phyloP scores from a whole-genome alignment of 768 basidiomycete genomes.

The Chiua virens region DNA sequence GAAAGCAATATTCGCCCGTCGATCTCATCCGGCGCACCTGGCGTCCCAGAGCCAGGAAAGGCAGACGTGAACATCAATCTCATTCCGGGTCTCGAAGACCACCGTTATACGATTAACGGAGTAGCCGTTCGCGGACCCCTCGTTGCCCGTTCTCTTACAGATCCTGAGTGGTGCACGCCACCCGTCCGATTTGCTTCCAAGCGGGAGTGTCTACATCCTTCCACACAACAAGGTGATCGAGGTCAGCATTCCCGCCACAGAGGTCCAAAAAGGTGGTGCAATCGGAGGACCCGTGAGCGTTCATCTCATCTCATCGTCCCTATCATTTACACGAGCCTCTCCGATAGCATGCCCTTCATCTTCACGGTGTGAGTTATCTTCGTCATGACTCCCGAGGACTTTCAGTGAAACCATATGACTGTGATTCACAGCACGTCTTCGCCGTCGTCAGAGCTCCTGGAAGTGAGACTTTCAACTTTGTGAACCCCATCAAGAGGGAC shows the following conservation, averaged over 20 bases:
- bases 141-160: constrained; percentile 20
- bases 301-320: neutral
- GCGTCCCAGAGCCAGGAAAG: constrained; percentile 17
- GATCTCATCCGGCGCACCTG: constrained; percentile 21
- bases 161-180: constrained; percentile 21
- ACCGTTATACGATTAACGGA: constrained; percentile 9
- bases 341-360: constrained; percentile 21
- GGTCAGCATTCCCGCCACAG: constrained; percentile 16
- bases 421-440: constrained; percentile 37
- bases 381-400: neutral
- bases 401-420: neutral
- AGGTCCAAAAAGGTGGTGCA: constrained; percentile 13
- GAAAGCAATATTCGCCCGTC: constrained; percentile 22
- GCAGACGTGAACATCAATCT: constrained; percentile 29
- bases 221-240: constrained; percentile 16
- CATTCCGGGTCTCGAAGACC: neutral
- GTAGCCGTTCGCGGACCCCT: constrained; percentile 5
- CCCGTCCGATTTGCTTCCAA: constrained; percentile 13
- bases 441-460: constrained; percentile 43
- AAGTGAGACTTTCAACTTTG: constrained; percentile 38
- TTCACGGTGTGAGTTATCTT: constrained; percentile 17
- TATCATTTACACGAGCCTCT: neutral
- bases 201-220: constrained; percentile 14
- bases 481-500: constrained; percentile 54
- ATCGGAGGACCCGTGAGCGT: constrained; percentile 33